Base-by-base conservation (phyloP, 176 grass and related monocot species). In the Otatea glauca region DNA sequence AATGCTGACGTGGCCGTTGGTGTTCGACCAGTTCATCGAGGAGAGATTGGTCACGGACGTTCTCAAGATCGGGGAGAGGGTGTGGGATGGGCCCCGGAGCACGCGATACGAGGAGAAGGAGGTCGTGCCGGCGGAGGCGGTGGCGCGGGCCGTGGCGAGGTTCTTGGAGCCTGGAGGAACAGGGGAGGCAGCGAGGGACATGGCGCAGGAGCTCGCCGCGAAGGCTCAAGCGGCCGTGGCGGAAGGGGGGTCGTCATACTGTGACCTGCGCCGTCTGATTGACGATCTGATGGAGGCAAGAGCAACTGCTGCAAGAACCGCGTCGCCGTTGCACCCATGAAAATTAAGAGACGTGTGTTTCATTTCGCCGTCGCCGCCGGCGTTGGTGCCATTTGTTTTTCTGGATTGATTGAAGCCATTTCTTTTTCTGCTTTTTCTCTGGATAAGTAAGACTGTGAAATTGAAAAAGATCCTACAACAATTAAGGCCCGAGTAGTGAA, bases 1-100 rank as follows among this genome's bases (percentile, higher is more conserved):
- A 20, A 68, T 92, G 79, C 79, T 86, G 61, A 92, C 90, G 7
- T 92, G 90, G 90, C 83, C 86, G 43, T 44, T 89, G 80, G 79
- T 80, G 51, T 89, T 84, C 69, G 87, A 84, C 24, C 87, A 84
- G 79, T 89, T 92, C 80, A 84, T 89, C 79, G 59, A 76, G 68
- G 83, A 92, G 68, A 23, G 78, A 61, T 62, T 92, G 51, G 79
- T 76, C 1, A 82, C 63, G 21, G 86, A 88, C 2, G 79, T 88
- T 8, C 67, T 71, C 15, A 29, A 29, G 51, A 45, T 50, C 5
- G 75, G 74, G 7, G 61, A 68, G 63, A 78, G 18, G 67, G 64
- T 51, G 53, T 78, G 58, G 59, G 23, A 25, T 6, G 78, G 79
- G 42, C 7, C 42, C 0, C 16, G 90, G 50, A 74, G 83, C 60